Conservation (phyloP, 345 rosid genomes). For the Moricandia moricandioides region DNA sequence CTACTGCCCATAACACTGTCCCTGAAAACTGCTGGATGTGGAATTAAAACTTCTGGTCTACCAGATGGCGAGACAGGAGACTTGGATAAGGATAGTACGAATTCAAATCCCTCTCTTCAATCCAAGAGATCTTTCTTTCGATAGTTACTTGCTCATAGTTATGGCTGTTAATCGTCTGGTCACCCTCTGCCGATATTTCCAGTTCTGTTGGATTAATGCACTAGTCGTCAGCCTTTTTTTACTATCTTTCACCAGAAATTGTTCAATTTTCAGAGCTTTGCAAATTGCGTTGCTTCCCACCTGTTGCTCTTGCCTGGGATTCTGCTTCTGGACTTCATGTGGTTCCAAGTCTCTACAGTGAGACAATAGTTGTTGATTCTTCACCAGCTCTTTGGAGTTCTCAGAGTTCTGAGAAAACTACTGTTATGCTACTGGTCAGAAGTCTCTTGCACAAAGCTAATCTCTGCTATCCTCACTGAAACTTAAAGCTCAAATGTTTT, state of each 20-base stretch:
- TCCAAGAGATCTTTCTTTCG: constrained; percentile 5
- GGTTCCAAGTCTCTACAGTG: constrained; percentile 66
- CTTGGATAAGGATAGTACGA: constrained; percentile 68
- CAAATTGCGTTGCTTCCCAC: constrained; percentile 97
- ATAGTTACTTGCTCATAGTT: constrained; percentile 5
- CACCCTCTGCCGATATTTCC: not conserved
- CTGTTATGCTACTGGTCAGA: constrained; percentile 71
- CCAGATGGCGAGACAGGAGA: constrained; percentile 72
- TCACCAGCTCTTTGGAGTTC: constrained; percentile 81
- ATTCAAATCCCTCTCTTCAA: constrained; percentile 20
- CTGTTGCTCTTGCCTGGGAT: constrained; percentile 98
- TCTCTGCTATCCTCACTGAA: constrained; percentile 19
- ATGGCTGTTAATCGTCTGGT: constrained; percentile 18
- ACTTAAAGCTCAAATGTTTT: not conserved
- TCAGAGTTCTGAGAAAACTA: constrained; percentile 67
- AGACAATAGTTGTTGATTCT: constrained; percentile 72
- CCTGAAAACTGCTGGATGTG: constrained; percentile 78
- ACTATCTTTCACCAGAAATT: not conserved
- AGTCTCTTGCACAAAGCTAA: constrained; percentile 7
- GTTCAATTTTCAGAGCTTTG: constrained; percentile 69
- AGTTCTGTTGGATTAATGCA: constrained; percentile 10
- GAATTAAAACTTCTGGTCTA: constrained; percentile 72
- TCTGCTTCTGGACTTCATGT: constrained; percentile 73
- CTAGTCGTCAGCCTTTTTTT: constrained; percentile 1
- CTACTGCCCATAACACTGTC: constrained; percentile 75